Evolutionary conservation across 2,329 filamentous ascomycete species (phyloP).

Genomic region (Aureobasidium sp.): DNA sequence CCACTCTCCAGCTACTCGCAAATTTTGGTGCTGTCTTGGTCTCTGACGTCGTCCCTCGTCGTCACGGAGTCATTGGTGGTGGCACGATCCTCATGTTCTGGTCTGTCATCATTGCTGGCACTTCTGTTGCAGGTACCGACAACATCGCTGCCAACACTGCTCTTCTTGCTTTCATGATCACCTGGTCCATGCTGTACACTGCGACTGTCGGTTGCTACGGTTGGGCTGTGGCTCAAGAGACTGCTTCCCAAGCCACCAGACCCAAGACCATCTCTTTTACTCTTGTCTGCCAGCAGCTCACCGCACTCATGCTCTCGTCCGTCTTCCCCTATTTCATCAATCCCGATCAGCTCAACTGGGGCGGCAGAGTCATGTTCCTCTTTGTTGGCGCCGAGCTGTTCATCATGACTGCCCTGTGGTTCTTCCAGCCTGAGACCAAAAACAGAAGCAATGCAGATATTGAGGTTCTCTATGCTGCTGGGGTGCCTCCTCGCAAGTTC

Average conservation of each 20-base stretch:
- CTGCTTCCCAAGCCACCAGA: slow-evolving; percentile 22
- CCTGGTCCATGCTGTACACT: slow-evolving; percentile 25
- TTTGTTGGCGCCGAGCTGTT: slow-evolving; percentile 33
- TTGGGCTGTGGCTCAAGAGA: slow-evolving; percentile 25
- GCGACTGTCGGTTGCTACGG: slow-evolving; percentile 25
- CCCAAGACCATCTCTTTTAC: slow-evolving; percentile 26
- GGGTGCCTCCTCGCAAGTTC: too few species aligned
- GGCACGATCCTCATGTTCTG: slow-evolving; percentile 23
- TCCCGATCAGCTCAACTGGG: slow-evolving; percentile 35
- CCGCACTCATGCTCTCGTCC: slow-evolving; percentile 31
- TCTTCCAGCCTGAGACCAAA: slow-evolving; percentile 36
- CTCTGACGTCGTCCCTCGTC: slow-evolving; percentile 22
- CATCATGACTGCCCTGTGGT: slow-evolving; percentile 28
- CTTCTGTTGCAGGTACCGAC: slow-evolving; percentile 20
- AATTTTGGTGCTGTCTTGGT: slow-evolving; percentile 22
- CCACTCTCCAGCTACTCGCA: slow-evolving; percentile 22
- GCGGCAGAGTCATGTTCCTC: slow-evolving; percentile 34
- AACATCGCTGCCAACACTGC: slow-evolving; percentile 23
- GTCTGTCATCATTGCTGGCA: slow-evolving; percentile 23
- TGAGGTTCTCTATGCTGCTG: too few species aligned
- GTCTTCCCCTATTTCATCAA: slow-evolving; percentile 36
- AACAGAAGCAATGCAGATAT: slow-evolving; percentile 34
- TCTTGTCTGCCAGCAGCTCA: slow-evolving; percentile 29
- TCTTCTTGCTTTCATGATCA: slow-evolving; percentile 25
- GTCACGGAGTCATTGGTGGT: slow-evolving; percentile 23